Evolutionary conservation across 2,329 filamentous ascomycete species (phyloP).

Genomic region (Xylaria sp.): DNA sequence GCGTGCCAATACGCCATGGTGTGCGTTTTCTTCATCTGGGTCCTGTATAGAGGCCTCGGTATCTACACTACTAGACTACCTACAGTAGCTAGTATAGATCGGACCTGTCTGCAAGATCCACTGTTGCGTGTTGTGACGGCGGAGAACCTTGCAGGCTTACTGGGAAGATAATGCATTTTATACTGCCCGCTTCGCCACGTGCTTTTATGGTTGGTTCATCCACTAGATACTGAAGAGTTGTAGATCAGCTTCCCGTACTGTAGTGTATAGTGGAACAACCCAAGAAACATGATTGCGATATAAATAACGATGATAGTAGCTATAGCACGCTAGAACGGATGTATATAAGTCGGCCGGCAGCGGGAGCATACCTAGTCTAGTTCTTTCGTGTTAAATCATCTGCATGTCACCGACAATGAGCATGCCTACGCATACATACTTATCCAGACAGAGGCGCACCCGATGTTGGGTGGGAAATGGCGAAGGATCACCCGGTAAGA

Average conservation of each 20-base stretch:
- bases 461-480: conserved; percentile 15
- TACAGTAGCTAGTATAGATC: conserved; percentile 11
- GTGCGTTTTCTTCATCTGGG: conserved; percentile 6
- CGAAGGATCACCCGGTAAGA: conserved; percentile 30
- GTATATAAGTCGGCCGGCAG: neutral
- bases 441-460: conserved; percentile 13
- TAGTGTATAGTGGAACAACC: neutral
- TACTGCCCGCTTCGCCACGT: conserved; percentile 33
- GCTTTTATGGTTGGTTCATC: conserved; percentile 30
- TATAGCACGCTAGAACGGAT: neutral
- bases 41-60: neutral
- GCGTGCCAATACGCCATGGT: neutral
- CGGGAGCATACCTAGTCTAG: neutral
- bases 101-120: conserved; percentile 28
- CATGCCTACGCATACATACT: conserved; percentile 21
- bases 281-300: neutral
- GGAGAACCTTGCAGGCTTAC: conserved; percentile 15
- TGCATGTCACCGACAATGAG: conserved; percentile 22
- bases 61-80: too few species aligned
- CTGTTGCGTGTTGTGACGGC: conserved; percentile 29
- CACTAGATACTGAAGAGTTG: conserved; percentile 11
- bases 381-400: conserved; percentile 9
- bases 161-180: conserved; percentile 25
- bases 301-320: neutral
- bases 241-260: conserved; percentile 2